phyloP scores from a whole-genome alignment of 2,329 filamentous ascomycete genomes.

The Fusarium sp. region DNA sequence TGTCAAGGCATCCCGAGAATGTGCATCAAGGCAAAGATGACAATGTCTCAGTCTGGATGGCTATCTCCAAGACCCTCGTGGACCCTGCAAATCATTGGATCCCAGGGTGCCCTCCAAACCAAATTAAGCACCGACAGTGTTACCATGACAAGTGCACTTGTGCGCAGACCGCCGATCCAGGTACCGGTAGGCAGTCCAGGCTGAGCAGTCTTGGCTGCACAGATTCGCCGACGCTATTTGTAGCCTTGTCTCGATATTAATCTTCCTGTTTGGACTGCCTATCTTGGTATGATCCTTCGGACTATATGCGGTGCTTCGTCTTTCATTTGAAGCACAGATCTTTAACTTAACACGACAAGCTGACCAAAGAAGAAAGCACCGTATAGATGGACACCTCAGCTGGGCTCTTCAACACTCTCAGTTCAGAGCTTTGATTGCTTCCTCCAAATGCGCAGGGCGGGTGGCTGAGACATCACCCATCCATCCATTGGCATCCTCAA shows the following conservation, averaged over 20 bases:
- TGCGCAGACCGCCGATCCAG: conserved; percentile 41
- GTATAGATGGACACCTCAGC: neutral
- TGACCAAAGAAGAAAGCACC: neutral
- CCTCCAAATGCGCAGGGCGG: neutral
- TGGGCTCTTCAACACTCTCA: neutral
- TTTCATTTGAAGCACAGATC: conserved; percentile 3
- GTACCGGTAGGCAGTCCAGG: conserved; percentile 25
- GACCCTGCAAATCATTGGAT: conserved; percentile 39
- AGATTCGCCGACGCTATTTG: conserved; percentile 35
- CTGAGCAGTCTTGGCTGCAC: conserved; percentile 35
- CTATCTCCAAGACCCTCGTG: conserved; percentile 25
- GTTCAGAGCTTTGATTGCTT: conserved; percentile 21
- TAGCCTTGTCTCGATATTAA: conserved; percentile 17
- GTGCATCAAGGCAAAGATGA: conserved; percentile 3
- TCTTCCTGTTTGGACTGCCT: conserved; percentile 13
- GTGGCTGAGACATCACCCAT: conserved; percentile 34
- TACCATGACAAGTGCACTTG: conserved; percentile 29
- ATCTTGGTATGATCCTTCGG: conserved; percentile 23
- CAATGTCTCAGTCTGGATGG: conserved; percentile 15
- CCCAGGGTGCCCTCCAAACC: conserved; percentile 16
- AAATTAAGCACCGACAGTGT: conserved; percentile 38
- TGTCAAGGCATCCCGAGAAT: conserved; percentile 6
- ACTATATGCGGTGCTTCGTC: conserved; percentile 16
- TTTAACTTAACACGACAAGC: neutral
- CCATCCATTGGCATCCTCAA: conserved; percentile 26